Base-by-base conservation (phyloP, 768 basidiomycete genomes). In the Cystobasidium ongulense region DNA sequence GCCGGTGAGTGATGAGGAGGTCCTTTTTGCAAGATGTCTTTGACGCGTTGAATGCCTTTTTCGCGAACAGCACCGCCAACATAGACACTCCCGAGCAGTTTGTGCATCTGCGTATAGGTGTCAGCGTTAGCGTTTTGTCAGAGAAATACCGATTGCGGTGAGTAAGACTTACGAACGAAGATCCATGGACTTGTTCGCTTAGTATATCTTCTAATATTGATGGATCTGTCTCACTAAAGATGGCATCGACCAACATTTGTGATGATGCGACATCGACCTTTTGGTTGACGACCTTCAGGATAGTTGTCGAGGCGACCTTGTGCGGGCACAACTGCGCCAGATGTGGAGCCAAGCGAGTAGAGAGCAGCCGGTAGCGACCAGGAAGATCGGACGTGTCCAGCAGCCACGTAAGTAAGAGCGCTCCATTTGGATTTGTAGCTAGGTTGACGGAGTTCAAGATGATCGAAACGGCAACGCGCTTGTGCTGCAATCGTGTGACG, bases 371-470 rank as follows among this genome's bases (percentile, higher is more conserved):
- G 84, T 96, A 99, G 53, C 96, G 87, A n/a, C 92, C 93, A 1
- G 91, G 91, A 84, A 99, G 91, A 76, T 88, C 88, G 57, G 93
- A 96, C 0, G 91, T 89, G 80, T 99, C 96, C 75, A 98, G 86
- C 57, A 99, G 85, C 96, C 96, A 99, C 15, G 94, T 98, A 70
- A 99, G 83, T 71, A 98, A 84, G 63, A 99, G 84, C 0, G 96
- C 94, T 68, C 96, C 96, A 78, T 99, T 99, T 11, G 95, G 92
- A 80, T 96, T 97, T 21, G 95, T 98, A 18, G 94, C 93, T 73
- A 99, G 85, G 35, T 95, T 94, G 72, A 98, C 96, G 5, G 94
- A 95, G 83, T 99, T 98, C 78, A 98, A 85, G 75, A 98, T 91
- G 81, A 99, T 84, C 23, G 94, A 90, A 10, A 92, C 91, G 11